Base-by-base conservation (phyloP, 108 stramenopile genomes). In the Aurantiochytrium sp. region DNA sequence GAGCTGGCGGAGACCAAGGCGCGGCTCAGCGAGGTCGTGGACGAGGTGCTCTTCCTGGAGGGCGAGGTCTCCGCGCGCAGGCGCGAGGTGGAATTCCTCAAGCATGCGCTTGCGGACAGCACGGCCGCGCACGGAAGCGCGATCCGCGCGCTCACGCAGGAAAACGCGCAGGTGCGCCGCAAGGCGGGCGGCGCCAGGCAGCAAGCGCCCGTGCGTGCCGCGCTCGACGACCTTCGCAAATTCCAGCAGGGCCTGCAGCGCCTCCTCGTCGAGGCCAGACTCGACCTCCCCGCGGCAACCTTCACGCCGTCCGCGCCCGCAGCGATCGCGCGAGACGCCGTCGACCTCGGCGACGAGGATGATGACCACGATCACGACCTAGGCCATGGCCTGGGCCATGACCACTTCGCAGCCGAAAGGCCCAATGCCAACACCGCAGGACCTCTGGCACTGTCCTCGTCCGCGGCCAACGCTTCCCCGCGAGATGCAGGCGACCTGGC, bases 21-120 rank as follows among this genome's bases (percentile, higher is more conserved):
- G 19, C 23, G 35, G 23, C 72, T 72, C 28, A 23, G 28, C n/a
- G 76, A 83, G 76, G 76, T 83, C 23, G 76, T 83, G 76, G 76
- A 83, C 28, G 76, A 83, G 76, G 76, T 83, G 45, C 76, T 83
- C 25, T 83, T 83, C 76, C 51, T 83, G 43, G 76, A 83, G 76
- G 45, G 49, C n/a, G 76, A 83, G 51, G 25, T 47, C 76, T 12
- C 76, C 45, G 76, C 76, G 76, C 76, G 76, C n/a, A 47, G 51
- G 49, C 45, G 76, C n/a, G 49, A 83, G 28, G 76, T 83, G 45
- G 51, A 47, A 4, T 83, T 83, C 76, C 76, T 83, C 49, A 47
- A 83, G 51, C 76, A 83, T 2, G 76, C 76, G 10, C 6, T 83
- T 1, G 12, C 76, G 19, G 76, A 83, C 76, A 83, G 76, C 76